Base-by-base conservation (phyloP, 345 rosid species). In the Physaria fendleri region DNA sequence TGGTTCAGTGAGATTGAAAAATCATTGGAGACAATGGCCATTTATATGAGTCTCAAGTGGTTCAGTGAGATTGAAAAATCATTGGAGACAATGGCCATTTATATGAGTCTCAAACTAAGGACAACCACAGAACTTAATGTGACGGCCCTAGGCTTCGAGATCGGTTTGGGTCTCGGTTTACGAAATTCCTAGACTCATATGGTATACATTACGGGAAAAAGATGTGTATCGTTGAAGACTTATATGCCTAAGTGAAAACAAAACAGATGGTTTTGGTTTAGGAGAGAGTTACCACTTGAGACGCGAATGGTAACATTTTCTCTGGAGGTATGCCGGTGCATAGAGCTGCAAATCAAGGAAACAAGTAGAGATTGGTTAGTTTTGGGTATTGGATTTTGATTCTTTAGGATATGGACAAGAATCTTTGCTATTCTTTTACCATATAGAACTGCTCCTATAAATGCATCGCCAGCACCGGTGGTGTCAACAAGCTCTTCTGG, bases 401-500 rank as follows among this genome's bases (percentile, higher is more conserved):
- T 57, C 15, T 2, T 5, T 28, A 44, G 13, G n/a, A 14, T 20
- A 21, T 41, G 11, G 20, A 3, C 25, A 37, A 2, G 43, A 15
- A 29, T 22, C n/a, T 60, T 18, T 46, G 51, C 21, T 24, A 39
- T n/a, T 5, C 9, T 56, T 66, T 29, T 77, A 88, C 95, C 87
- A 27, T 79, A 91, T 44, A 91, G 68, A 62, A 84, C 69, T 13
- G 90, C 92, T 68, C 98, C 95, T 29, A 82, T 77, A 58, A 88
- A 91, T 43, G 96, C 90, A 66, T 91, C 98, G 0, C 98, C 98
- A 4, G 93, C 98, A 29, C 98, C 98, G 2, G 98, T 91, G 41
- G 95, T 85, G 71, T 91, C 96, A n/a, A 85, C 62, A n/a, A 91
- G 78, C 78, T 88, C 84, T 23, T 73, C 65, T 39, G 85, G 85